These are phyloP conservation scores for Podospora comata DNA, from an alignment of 495 filamentous ascomycete genomes.

Conservation along the genomic window DNA sequence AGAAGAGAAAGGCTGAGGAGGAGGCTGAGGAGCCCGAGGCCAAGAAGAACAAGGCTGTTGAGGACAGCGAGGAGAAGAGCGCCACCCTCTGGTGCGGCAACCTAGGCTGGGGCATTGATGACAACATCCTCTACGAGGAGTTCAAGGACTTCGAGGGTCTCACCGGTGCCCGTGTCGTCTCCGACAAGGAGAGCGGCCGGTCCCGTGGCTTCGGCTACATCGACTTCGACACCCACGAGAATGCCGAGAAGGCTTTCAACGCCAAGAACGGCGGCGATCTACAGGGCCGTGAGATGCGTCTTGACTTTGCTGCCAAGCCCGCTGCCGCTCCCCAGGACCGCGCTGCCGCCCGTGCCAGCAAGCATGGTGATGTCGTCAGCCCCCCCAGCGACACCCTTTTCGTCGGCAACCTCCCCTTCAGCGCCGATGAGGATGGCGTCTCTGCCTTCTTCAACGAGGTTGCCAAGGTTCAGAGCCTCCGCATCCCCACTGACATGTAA, in stretches of 20 bases:
- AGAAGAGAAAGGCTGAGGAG: slow-evolving; percentile 58
- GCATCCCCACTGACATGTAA: slow-evolving; percentile 82
- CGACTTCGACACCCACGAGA: slow-evolving; percentile 70
- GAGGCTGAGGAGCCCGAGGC: slow-evolving; percentile 51
- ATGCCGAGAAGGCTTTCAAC: slow-evolving; percentile 72
- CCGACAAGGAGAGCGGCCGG: slow-evolving; percentile 74
- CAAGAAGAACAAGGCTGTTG: slow-evolving; percentile 79
- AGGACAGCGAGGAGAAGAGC: slow-evolving; percentile 50
- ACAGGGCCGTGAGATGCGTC: slow-evolving; percentile 81
- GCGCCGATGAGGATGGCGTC: slow-evolving; percentile 72
- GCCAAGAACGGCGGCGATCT: slow-evolving; percentile 76
- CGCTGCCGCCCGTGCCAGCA: slow-evolving; percentile 63
- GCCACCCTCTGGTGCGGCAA: slow-evolving; percentile 84
- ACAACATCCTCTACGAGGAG: slow-evolving; percentile 81
- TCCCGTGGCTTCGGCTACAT: slow-evolving; percentile 97
- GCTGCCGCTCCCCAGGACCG: slow-evolving; percentile 55
- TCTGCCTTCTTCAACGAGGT: slow-evolving; percentile 70
- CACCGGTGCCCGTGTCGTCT: slow-evolving; percentile 72
- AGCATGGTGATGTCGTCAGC: slow-evolving; percentile 73
- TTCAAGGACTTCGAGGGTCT: slow-evolving; percentile 83
- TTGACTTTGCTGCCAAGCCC: slow-evolving; percentile 82
- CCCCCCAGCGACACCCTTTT: slow-evolving; percentile 85
- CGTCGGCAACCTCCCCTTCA: slow-evolving; percentile 88
- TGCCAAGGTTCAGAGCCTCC: slow-evolving; percentile 68
- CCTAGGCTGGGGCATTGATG: slow-evolving; percentile 92